Evolutionary conservation across 2,329 filamentous ascomycete species (phyloP), one percentile per base, ranked within the genome.

Genomic region (Botryosphaeria dothidea): DNA sequence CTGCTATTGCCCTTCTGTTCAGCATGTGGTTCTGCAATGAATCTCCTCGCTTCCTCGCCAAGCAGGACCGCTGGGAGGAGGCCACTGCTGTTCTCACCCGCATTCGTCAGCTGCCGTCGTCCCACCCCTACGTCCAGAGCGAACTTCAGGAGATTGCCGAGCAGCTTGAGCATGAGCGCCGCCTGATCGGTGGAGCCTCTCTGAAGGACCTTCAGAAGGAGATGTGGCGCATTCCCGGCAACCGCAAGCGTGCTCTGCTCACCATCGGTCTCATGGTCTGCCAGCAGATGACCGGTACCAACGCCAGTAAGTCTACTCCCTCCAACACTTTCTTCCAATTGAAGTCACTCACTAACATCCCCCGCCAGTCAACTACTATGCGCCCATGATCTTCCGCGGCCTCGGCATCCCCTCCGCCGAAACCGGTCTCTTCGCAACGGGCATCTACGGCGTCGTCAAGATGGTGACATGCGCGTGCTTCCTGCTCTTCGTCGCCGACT

Each of bases 391-490:
- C 70, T 92, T 92, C 79, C 78, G 79, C 49, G 83, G 86, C 69
- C 81, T 92, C 2, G 90, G 90, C 19, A 82, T 92, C 64, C 78
- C 71, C 0, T 83, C 81, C 13, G 87, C 83, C 5, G 75, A 83
- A 43, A 82, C 84, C 45, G 86, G 85, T 19, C 84, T 92, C 25
- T 90, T 92, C 73, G 89, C 90, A 4, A 92, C 90, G 0, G 90
- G 90, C 45, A 85, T 92, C 68, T 92, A 92, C 72, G 90, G 90
- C 27, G 83, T 92, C 62, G 85, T 91, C 64, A 92, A 92, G 75
- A 87, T 89, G 77, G 77, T 82, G 9, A 85, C 86, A 43, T 90
- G 88, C 71, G 81, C 84, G 4, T 72, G 82, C 62, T 92, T 92
- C 80, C 81, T 92, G 27, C 72, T 89, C 68, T 88, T 91, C 69